Base-by-base conservation (phyloP, 768 basidiomycete species). In the Clavulina sp. region DNA sequence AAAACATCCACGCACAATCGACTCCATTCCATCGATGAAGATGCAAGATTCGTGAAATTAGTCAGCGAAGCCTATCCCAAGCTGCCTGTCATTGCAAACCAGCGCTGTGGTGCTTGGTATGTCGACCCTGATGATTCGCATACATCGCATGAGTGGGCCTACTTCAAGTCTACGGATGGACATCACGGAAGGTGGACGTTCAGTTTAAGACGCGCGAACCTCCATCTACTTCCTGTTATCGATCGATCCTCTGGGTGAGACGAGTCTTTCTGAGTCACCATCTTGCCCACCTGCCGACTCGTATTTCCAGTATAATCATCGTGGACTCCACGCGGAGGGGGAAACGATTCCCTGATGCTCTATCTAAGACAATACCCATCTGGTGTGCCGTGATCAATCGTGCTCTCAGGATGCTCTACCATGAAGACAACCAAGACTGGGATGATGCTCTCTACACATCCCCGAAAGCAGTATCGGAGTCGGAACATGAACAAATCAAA, bases 91-190 rank as follows among this genome's bases (percentile, higher is more conserved):
- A 59, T 84, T 9, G 88, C 93, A 2, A 97, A 97, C 62, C 73
- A 91, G 60, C 76, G 93, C 23, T 95, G 91, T 59, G 93, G 93
- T 3, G 81, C 81, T 4, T 97, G 92, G 92, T 96, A 95, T 63
- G 77, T 81, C 4, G 73, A 88, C 58, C 84, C 88, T 19, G 53
- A 19, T 9, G 46, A 24, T 21, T 21, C 18, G 13, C 52, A 62
- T 60, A 49, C 56, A 18, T 40, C 52, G 30, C 16, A 40, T 52
- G 57, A 34, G 5, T 60, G 58, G 28, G 86, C 78, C 16, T 96
- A 88, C 68, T 96, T 85, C 73, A 93, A 93, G 60, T 88, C 87
- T 0, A 91, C 85, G 0, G 87, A 92, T 58, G 89, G 88, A 0
- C 88, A 92, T 59, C 79, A 73, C 54, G 73, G 75, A 41, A 81